Evolutionary conservation across 306 rosid species (phyloP).

Genomic region (Lathyrus oleraceus): DNA sequence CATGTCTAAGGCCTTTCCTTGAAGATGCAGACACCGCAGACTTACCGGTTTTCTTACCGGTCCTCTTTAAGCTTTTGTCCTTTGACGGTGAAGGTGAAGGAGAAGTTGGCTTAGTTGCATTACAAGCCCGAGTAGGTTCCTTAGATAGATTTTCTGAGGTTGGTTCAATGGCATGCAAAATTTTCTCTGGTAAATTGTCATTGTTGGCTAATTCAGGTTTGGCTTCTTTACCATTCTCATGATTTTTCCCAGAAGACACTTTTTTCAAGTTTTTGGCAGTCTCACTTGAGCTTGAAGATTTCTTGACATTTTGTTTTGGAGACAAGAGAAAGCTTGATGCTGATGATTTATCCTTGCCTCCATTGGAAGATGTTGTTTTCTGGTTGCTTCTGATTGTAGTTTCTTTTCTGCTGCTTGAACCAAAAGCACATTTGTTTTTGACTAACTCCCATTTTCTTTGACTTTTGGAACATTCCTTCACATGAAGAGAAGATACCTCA

Average conservation of each 20-base stretch:
- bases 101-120: conserved; percentile 28
- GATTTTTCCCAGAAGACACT: conserved; percentile 30
- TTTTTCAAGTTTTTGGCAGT: conserved; percentile 29
- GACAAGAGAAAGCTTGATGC: conserved; percentile 35
- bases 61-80: conserved; percentile 44
- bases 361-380: conserved; percentile 26
- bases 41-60: conserved; percentile 30
- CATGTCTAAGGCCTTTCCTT: conserved; percentile 43
- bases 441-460: conserved; percentile 34
- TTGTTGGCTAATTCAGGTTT: conserved; percentile 35
- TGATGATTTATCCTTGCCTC: conserved; percentile 34
- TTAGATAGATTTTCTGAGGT: conserved; percentile 38
- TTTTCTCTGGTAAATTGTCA: conserved; percentile 48
- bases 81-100: conserved; percentile 32
- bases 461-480: conserved; percentile 32
- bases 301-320: conserved; percentile 41
- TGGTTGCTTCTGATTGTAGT: conserved; percentile 38
- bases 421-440: conserved; percentile 25
- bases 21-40: conserved; percentile 41
- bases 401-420: conserved; percentile 39
- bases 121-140: conserved; percentile 37
- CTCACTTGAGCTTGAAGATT: conserved; percentile 30
- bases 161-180: conserved; percentile 46
- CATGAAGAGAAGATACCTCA: conserved; percentile 31
- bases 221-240: conserved; percentile 24